Evolutionary conservation across 2,329 filamentous ascomycete species (phyloP), one percentile per base, ranked within the genome.

Genomic region (Xylariaceae sp.): DNA sequence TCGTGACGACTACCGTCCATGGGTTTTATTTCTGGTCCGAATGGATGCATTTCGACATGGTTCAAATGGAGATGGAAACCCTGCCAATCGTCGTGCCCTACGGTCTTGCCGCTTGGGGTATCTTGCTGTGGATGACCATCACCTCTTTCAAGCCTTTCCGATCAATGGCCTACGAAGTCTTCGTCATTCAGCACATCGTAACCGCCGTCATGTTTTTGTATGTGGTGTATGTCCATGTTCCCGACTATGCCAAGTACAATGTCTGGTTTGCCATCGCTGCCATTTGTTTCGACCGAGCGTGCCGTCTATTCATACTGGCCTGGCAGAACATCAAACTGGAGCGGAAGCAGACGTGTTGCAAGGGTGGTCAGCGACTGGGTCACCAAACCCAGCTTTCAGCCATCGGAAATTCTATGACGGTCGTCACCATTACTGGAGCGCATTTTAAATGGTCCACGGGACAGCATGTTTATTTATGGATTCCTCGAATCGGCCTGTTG

Each of bases 21-120:
- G 85, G 87, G 56, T 86, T 81, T 62, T 81, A 86, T 67, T 89
- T 88, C 67, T 84, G 83, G 70, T 72, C 73, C 2, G 78, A 85
- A 64, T 89, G 85, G 83, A 76, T 77, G 30, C 72, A 73, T 8
- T 77, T 81, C 52, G 79, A 81, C 55, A 81, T 86, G 55, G 75
- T 87, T 32, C 70, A 78, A 41, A 70, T 75, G 26, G 80, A 87
- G 65, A 70, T 89, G 19, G 64, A 74, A 40, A 77, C 82, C 54
- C 84, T 88, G 77, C 76, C 80, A 4, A 60, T 48, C 3, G 79
- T 87, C 64, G 79, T 86, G 56, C 81, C 81, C 64, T 86, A 86
- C 60, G 86, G 86, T 5, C 68, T 89, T 2, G 84, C 77, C 6
- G 84, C 84, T 1, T 89, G 85, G 84, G 80, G 70, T 1, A 69